These are phyloP conservation scores for Nicotiana knightiana DNA, from an alignment of 257 asterid species.

Conservation along the genomic window DNA sequence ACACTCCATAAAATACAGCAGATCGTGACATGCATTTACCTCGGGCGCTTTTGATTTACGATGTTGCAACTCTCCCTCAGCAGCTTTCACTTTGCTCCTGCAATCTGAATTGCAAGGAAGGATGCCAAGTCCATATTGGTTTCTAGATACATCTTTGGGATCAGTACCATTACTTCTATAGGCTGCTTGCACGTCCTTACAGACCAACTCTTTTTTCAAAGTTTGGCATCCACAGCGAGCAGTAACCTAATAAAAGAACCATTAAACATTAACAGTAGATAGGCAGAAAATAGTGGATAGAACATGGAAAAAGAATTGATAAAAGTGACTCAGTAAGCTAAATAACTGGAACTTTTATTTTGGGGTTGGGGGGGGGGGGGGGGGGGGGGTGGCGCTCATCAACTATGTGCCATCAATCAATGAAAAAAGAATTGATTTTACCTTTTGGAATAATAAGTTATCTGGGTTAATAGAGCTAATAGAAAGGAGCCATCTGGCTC, in stretches of 20 bases:
- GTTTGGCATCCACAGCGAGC: constrained; percentile 83
- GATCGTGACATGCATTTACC: constrained; percentile 33
- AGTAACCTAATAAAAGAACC: constrained; percentile 40
- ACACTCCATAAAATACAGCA: background rate
- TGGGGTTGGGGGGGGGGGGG: background rate
- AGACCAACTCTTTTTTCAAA: constrained; percentile 73
- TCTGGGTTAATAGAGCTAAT: background rate
- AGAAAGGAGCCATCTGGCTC: background rate
- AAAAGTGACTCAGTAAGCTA: background rate
- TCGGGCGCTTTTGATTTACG: constrained; percentile 55
- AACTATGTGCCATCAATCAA: background rate
- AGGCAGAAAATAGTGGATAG: background rate
- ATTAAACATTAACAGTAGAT: background rate
- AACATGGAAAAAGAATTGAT: background rate
- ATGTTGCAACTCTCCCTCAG: constrained; percentile 54
- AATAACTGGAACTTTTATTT: background rate
- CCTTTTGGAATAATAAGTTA: background rate
- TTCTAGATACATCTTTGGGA: constrained; percentile 63
- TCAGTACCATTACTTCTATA: constrained; percentile 43
- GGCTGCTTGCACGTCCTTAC: constrained; percentile 74
- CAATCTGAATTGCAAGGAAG: constrained; percentile 67
- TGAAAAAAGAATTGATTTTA: background rate
- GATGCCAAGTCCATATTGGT: constrained; percentile 66
- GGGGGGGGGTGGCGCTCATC: no score
- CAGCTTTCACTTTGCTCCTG: constrained; percentile 54